phyloP scores from a whole-genome alignment of 164 flowering plant genomes.

The Vitis cinerea region DNA sequence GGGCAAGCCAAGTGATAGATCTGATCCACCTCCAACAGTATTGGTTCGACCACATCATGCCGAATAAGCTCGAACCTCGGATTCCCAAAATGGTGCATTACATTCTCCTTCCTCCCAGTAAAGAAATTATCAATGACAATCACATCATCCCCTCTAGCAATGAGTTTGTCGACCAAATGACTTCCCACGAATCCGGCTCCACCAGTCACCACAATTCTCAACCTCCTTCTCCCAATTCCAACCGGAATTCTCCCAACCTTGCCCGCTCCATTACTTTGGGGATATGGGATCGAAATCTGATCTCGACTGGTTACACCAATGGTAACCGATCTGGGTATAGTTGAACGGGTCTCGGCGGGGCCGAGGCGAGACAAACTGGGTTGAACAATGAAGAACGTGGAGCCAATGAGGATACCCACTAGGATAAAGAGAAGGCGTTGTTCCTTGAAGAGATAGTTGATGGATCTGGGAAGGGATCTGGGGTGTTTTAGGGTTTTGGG shows the following conservation, averaged over 20 bases:
- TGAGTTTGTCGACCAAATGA: conserved; percentile 86
- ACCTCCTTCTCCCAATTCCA: conserved; percentile 45
- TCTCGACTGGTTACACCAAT: conserved; percentile 4
- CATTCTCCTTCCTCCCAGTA: conserved; percentile 94
- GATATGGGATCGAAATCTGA: neutral
- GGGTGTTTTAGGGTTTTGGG: conserved; percentile 57
- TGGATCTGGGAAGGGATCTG: conserved; percentile 72
- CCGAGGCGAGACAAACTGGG: conserved; percentile 48
- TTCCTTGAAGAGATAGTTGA: conserved; percentile 71
- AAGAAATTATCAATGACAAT: conserved; percentile 94
- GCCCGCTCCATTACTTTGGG: conserved; percentile 13
- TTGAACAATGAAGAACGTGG: conserved; percentile 81
- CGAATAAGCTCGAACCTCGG: conserved; percentile 90
- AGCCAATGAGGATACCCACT: conserved; percentile 80
- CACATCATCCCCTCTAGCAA: conserved; percentile 81
- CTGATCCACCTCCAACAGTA: conserved; percentile 95
- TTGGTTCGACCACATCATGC: conserved; percentile 96
- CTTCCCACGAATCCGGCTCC: conserved; percentile 98
- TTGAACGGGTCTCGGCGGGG: conserved; percentile 26
- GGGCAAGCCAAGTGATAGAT: conserved; percentile 97
- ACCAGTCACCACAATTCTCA: conserved; percentile 88
- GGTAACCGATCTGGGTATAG: conserved; percentile 14
- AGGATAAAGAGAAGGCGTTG: conserved; percentile 82
- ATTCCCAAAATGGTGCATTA: conserved; percentile 77
- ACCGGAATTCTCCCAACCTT: conserved; percentile 56